Evolutionary conservation across 352 stramenopile genomes (phyloP).

Genomic region (Elongisporangium anandrum): DNA sequence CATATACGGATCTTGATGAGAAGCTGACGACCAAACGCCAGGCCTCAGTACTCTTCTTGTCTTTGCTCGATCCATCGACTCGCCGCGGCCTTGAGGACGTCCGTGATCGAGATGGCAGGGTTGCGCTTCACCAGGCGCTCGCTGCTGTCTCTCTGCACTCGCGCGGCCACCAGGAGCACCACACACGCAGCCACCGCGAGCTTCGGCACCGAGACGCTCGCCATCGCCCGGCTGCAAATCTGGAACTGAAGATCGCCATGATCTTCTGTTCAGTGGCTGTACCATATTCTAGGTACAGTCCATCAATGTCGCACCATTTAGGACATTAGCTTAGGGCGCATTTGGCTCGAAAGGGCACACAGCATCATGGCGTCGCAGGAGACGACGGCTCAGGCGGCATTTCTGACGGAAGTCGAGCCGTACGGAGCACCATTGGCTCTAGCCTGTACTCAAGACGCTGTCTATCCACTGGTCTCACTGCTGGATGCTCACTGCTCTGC

Average conservation of each 20-base stretch:
- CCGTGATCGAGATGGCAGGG: not conserved
- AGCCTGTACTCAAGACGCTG: not conserved
- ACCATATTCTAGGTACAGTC: not conserved
- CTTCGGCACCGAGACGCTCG: not conserved
- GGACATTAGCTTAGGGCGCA: not conserved
- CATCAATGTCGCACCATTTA: not conserved
- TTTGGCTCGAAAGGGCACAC: not conserved
- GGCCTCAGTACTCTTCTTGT: not conserved
- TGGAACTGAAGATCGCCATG: not conserved
- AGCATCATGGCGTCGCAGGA: not conserved
- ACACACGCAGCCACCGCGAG: not conserved
- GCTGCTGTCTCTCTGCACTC: not conserved
- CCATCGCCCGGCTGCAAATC: not conserved
- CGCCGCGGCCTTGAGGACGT: not conserved
- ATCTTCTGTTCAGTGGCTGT: not conserved
- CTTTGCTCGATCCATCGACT: not conserved
- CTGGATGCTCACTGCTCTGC: not conserved
- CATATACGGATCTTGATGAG: not conserved
- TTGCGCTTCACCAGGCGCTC: not conserved
- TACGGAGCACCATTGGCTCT: not conserved
- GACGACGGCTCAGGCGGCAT: conserved; percentile 1
- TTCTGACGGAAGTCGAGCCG: conserved; percentile 16
- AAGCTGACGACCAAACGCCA: too few species aligned
- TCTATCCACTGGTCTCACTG: not conserved
- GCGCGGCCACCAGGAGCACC: not conserved